Conservation (phyloP, 306 rosid species). For the Citrullus amarus region DNA sequence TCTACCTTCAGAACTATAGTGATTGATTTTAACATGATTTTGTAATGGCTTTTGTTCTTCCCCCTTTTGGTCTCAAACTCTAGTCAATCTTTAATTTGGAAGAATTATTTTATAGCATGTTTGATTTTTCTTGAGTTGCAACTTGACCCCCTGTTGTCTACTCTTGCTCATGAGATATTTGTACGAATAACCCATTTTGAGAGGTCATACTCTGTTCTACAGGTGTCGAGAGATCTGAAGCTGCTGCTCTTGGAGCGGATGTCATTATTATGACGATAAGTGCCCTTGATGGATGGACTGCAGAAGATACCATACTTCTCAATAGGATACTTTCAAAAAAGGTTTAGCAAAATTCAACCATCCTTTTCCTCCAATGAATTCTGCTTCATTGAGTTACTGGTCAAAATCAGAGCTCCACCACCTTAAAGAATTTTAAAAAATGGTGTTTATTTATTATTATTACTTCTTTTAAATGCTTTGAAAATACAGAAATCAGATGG, state of each 20-base stretch:
- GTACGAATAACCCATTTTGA: too few species aligned
- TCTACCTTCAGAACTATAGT: background rate
- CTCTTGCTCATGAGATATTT: too few species aligned
- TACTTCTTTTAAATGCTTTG: background rate
- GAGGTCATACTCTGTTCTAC: slow-evolving; percentile 9
- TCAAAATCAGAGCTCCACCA: background rate
- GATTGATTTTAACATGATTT: background rate
- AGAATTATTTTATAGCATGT: background rate
- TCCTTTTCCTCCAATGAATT: background rate
- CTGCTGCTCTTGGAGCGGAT: slow-evolving; percentile 88
- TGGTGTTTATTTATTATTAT: background rate
- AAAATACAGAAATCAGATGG: slow-evolving; percentile 44
- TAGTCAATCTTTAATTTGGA: background rate
- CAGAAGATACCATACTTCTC: slow-evolving; percentile 66
- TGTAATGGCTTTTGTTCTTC: background rate
- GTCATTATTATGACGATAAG: slow-evolving; percentile 71
- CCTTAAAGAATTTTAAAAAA: background rate
- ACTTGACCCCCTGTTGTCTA: background rate
- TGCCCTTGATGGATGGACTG: slow-evolving; percentile 86
- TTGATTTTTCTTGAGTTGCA: background rate
- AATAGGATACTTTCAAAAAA: slow-evolving; percentile 59
- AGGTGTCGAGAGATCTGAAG: slow-evolving; percentile 98
- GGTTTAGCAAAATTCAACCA: slow-evolving; percentile 22
- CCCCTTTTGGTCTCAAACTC: background rate
- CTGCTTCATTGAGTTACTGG: background rate